Evolutionary conservation across 805 yeast species (phyloP), one percentile per base, ranked within the genome.

Genomic region (Clavispora asparagi): DNA sequence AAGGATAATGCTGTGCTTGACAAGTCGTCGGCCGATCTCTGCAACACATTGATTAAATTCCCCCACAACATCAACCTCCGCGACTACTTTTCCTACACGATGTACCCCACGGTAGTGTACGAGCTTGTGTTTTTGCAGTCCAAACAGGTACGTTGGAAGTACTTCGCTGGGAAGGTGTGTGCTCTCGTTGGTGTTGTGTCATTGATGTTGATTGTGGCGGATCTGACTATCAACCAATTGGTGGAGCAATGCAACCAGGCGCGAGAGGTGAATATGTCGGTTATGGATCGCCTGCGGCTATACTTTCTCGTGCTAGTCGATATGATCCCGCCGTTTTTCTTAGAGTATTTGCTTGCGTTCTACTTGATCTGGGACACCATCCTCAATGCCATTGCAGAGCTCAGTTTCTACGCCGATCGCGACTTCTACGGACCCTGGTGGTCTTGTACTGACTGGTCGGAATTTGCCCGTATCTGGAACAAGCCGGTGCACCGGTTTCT

Each of bases 361-460:
- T 91, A 87, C 62, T 70, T 94, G 50, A 94, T 95, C 51, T 95
- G 99, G 99, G 98, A 94, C 58, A 84, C 92, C 6, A 92, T 92
- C 42, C 71, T 91, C 56, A 92, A 91, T 60, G 85, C 86, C 23
- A 78, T 95, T 56, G 98, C 96, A 0, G 99, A 94, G 62, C 70
- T 92, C 33, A 83, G 96, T 13, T 60, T 76, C 43, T 95, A 83
- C 67, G 97, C 88, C 5, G 97, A 94, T 62, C 79, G 99, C 42
- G 86, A 86, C 54, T 94, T 94, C 64, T 94, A 95, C 61, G 92
- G 95, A 3, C 87, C 89, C 39, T 95, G 99, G 99, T 94, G 99
- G 99, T 88, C 91, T 56, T 87, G 95, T 50, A 81, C 85, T 16
- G 85, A 88, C 37, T 94, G 97, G 97, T 87, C 87, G 47, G 91